A percentile compares a stretch with the other conserved stretches of the same genome.
Conservation (phyloP, 345 rosid genomes). For the Arabidopsis suecica region DNA sequence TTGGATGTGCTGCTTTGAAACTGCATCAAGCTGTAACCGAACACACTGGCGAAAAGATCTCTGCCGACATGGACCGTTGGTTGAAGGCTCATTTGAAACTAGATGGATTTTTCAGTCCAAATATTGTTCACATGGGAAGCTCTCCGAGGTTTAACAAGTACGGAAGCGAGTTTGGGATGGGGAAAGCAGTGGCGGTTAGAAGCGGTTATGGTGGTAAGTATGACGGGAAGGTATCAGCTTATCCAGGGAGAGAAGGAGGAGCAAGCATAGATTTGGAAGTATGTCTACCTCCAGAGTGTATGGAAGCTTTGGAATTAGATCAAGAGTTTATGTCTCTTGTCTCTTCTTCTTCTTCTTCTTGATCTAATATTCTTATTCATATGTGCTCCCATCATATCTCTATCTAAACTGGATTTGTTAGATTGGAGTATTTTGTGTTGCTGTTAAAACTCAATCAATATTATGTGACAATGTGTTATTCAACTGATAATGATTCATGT, state of each 20-base stretch:
- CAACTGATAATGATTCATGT: neutral
- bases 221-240: slow-evolving; percentile 61
- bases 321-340: slow-evolving; percentile 51
- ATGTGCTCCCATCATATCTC: neutral
- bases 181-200: slow-evolving; percentile 69
- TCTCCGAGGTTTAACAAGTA: slow-evolving; percentile 82
- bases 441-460: neutral
- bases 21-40: slow-evolving; percentile 57
- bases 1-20: slow-evolving; percentile 73
- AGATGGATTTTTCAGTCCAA: slow-evolving; percentile 34
- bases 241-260: slow-evolving; percentile 64
- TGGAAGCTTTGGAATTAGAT: slow-evolving; percentile 68
- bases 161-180: slow-evolving; percentile 74
- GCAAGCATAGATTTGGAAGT: slow-evolving; percentile 74
- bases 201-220: slow-evolving; percentile 72
- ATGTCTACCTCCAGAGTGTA: slow-evolving; percentile 56
- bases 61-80: slow-evolving; percentile 45
- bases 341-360: slow-evolving; percentile 27
- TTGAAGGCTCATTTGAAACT: slow-evolving; percentile 41
- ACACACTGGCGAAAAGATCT: slow-evolving; percentile 47
- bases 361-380: neutral
- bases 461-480: neutral
- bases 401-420: neutral
- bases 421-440: neutral
- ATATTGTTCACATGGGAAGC: slow-evolving; percentile 69